phyloP scores from a whole-genome alignment of 345 rosid species.

The Salix brachista region DNA sequence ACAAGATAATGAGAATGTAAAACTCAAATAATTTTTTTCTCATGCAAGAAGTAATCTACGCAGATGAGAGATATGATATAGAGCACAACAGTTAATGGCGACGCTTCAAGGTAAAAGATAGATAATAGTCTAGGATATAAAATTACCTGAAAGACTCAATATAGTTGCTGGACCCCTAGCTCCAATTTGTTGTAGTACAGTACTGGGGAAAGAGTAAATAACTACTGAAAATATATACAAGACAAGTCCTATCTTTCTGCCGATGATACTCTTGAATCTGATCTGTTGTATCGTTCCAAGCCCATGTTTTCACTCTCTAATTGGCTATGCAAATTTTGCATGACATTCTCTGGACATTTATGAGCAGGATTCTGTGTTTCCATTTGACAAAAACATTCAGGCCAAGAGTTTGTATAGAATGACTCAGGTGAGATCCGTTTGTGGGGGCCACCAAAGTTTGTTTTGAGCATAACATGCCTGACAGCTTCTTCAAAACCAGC shows the following conservation, averaged over 20 bases:
- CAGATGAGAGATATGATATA: not conserved
- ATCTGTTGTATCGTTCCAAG: conserved; percentile 29
- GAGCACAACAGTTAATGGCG: not conserved
- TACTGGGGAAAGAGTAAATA: not conserved
- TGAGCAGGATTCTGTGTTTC: conserved; percentile 60
- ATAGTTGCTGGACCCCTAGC: conserved; percentile 7
- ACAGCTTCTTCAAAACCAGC: conserved; percentile 78
- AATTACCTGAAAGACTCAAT: conserved; percentile 25
- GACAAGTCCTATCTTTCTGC: conserved; percentile 36
- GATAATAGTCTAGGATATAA: conserved; percentile 1
- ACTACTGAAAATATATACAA: not conserved
- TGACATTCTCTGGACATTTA: conserved; percentile 79
- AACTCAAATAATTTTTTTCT: not conserved
- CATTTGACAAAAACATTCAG: conserved; percentile 89
- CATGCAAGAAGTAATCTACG: not conserved
- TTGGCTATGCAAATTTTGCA: conserved; percentile 61
- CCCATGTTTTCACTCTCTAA: conserved; percentile 43
- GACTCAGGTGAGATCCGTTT: conserved; percentile 84
- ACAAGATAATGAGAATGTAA: not conserved
- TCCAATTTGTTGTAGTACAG: conserved; percentile 6
- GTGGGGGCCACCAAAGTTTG: conserved; percentile 96
- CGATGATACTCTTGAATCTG: conserved; percentile 42
- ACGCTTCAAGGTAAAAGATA: not conserved
- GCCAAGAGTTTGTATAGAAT: conserved; percentile 98
- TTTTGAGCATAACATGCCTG: conserved; percentile 70